Conservation (phyloP, 768 basidiomycete genomes). For the Arthromyces matolae region DNA sequence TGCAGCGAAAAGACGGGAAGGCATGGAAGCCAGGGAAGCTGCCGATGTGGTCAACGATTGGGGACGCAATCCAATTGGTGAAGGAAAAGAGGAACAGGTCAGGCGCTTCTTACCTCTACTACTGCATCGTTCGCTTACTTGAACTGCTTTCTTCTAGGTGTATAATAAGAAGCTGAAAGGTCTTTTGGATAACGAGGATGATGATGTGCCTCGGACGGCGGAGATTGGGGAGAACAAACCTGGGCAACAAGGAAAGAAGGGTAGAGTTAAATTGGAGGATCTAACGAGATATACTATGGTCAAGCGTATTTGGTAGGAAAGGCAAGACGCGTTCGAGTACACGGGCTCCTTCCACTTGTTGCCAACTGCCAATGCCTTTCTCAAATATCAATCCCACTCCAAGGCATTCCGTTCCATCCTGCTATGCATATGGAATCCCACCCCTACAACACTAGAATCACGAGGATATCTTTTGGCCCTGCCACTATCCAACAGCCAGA, state of each 20-base stretch:
- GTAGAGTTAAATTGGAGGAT: conserved; percentile 76
- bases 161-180: conserved; percentile 82
- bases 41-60: conserved; percentile 83
- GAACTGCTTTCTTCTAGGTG: conserved; percentile 37
- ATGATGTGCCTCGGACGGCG: conserved; percentile 61
- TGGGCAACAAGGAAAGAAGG: conserved; percentile 45
- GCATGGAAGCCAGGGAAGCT: conserved; percentile 72
- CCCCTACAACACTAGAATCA: no score
- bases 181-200: conserved; percentile 61
- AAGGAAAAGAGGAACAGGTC: conserved; percentile 82
- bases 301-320: conserved; percentile 71
- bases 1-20: conserved; percentile 67
- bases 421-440: no score
- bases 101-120: conserved; percentile 17
- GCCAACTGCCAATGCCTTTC: no score
- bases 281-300: conserved; percentile 95
- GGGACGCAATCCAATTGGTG: conserved; percentile 88
- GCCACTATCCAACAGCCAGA: no score
- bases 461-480: no score
- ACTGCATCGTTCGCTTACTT: neutral
- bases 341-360: no score
- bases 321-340: no score
- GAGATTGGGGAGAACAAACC: conserved; percentile 69
- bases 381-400: no score
- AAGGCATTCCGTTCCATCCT: no score